A percentile compares a stretch with the other conserved stretches of the same genome.
Evolutionary conservation across 129 eudicot genomes (phyloP).

Genomic region (Saussurea involucrata): DNA sequence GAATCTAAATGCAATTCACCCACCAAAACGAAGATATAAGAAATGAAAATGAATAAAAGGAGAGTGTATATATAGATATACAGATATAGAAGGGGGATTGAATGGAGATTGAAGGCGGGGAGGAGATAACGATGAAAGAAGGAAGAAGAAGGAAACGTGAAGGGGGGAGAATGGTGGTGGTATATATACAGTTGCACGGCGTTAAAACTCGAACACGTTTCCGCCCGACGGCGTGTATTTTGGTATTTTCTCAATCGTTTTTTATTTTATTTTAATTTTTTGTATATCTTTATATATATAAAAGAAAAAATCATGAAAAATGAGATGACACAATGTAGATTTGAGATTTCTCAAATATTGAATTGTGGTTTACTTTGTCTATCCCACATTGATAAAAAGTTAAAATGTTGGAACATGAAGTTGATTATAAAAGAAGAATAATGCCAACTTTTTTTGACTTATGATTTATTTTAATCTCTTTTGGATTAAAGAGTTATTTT

Average conservation of each 20-base stretch:
- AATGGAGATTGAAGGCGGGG: slow-evolving; percentile 8
- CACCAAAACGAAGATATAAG: slow-evolving; percentile 1
- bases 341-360: too few relatives aligned
- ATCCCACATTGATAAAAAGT: too few relatives aligned
- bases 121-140: slow-evolving; percentile 27
- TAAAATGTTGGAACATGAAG: too few relatives aligned
- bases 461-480: too few relatives aligned
- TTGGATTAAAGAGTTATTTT: too few relatives aligned
- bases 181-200: slow-evolving; percentile 37
- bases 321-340: too few relatives aligned
- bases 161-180: slow-evolving; percentile 27
- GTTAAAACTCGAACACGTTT: slow-evolving; percentile 22
- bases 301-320: too few relatives aligned
- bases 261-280: neutral
- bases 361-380: too few relatives aligned
- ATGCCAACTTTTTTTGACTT: too few relatives aligned
- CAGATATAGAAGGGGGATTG: neutral
- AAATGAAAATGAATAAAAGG: neutral
- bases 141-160: slow-evolving; percentile 10
- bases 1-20: slow-evolving; percentile 38
- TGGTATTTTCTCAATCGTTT: too few relatives aligned
- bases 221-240: slow-evolving; percentile 17
- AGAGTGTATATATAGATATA: neutral
- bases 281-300: too few relatives aligned
- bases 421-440: too few relatives aligned